Base-by-base conservation (phyloP, 495 filamentous ascomycete species). In the Podospora conica region DNA sequence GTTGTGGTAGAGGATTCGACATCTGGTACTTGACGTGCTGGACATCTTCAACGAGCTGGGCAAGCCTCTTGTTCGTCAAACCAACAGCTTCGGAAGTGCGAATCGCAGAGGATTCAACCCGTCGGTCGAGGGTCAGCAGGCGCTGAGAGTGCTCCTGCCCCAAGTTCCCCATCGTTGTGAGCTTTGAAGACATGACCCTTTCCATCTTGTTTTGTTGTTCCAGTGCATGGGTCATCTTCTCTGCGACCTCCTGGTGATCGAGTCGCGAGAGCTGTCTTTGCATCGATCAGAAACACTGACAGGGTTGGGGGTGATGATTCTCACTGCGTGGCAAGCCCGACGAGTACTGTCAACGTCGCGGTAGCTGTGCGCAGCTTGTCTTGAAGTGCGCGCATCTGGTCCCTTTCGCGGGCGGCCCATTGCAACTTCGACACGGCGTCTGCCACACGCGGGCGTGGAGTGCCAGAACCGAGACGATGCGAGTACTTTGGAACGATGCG, bases 261-360 rank as follows among this genome's bases (percentile, higher is more conserved):
- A 62, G 31, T 20, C 60, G 31, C 12, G 23, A 25, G 5, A 53
- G 20, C 22, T 62, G 31, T 23, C 60, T 62, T 55, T 22, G 5
- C 3, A 53, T 7, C n/a, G n/a, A n/a, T 54, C 2, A 54, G 40
- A 10, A 5, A 53, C n/a, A 25, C 1, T 31, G 10, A 6, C 23
- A 24, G 20, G 18, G 0, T 20, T n/a, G 40, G 11, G 11, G 7
- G 21, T 48, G 18, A 53, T 2, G 2, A 27, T 55, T n/a, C 60
- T 62, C 22, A 62, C 60, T 54, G 60, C 21, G 60, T 29, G 21
- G 60, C 40, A 25, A 62, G 60, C 25, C 60, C 58, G 9, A 61
- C 15, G n/a, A 61, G 58, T 0, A 61, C 11, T 18, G n/a, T 61
- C 28, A 61, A 11, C 9, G 29, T 61, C 3, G 58, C 58, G 9